Evolutionary conservation across 208 protist genomes (phyloP), one percentile per base, ranked within the genome.

Genomic region (Endotrypanum monterogeii): DNA sequence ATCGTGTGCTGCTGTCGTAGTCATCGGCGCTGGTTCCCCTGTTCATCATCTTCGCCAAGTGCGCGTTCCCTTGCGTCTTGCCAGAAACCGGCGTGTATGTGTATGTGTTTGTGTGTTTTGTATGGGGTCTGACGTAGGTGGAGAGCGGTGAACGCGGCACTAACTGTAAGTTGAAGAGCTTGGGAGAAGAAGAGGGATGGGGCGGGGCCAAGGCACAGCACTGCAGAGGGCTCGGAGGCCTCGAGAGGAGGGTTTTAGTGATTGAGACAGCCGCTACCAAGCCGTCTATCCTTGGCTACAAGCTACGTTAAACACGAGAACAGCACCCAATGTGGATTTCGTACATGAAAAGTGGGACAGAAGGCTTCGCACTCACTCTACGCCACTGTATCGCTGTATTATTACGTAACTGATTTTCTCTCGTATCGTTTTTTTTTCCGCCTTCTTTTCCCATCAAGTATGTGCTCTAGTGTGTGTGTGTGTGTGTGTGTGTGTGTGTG

Each of bases 61-160:
- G 7, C 11, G 58, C 41, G 7, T 65, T 46, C 58, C 12, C 28
- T 32, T 62, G 23, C 32, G 18, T 28, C 14, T 30, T 12, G 37
- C 37, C 37, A 46, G 16, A 4, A 23, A 28, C 32, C 41, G 58
- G n/a, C 20, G 20, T 18, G 23, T 46, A 12, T 61, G 37, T 41
- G 37, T 65, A 8, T 65, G 58, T 41, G 35, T 63, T 28, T 28
- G 58, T 28, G 57, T 20, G 57, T 61, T 25, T 62, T n/a, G n/a
- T n/a, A n/a, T n/a, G n/a, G n/a, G n/a, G n/a, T n/a, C n/a, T n/a
- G 58, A 20, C 37, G 30, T 28, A 12, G 32, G 44, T 46, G 58
- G 0, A 18, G 23, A 46, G 7, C 8, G 32, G 58, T 9, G 2
- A 25, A 30, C 44, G 58, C 58, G 32, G 9, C 32, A 23, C 23